These are phyloP conservation scores for Diplocarpon mali DNA, from an alignment of 2,329 filamentous ascomycete species.

Conservation along the genomic window DNA sequence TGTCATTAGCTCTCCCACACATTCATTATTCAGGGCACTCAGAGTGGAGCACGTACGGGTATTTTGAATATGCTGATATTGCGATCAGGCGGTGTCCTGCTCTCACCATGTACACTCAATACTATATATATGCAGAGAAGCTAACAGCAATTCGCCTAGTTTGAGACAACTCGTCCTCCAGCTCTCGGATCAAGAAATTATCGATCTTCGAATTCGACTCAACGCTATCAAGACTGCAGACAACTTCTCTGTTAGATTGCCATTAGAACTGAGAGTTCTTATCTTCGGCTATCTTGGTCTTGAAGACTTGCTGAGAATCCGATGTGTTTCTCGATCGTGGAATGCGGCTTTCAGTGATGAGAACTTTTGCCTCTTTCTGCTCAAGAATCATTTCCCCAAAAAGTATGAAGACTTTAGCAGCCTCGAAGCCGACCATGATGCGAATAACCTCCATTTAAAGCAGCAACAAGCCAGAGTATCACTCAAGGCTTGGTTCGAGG, in stretches of 20 bases:
- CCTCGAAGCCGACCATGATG: not conserved
- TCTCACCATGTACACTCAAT: too few relatives aligned
- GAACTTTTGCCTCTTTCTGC: slow-evolving; percentile 11
- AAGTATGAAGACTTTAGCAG: not conserved
- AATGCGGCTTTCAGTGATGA: slow-evolving; percentile 12
- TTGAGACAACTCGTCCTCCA: slow-evolving; percentile 11
- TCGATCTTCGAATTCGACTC: slow-evolving; percentile 11
- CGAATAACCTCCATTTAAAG: not conserved
- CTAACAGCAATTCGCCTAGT: slow-evolving; percentile 3
- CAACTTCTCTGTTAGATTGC: slow-evolving; percentile 5
- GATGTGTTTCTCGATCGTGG: slow-evolving; percentile 19
- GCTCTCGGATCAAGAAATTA: slow-evolving; percentile 12
- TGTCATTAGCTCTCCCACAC: not conserved
- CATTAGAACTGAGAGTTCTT: slow-evolving; percentile 14
- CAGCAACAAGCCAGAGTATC: not conserved
- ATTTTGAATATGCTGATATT: too few relatives aligned
- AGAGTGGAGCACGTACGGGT: too few relatives aligned
- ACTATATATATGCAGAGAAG: not conserved
- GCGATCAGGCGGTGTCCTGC: too few relatives aligned
- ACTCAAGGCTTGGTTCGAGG: slow-evolving; percentile 6
- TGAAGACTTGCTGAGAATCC: slow-evolving; percentile 17
- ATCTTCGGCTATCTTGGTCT: slow-evolving; percentile 16
- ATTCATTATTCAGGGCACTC: too few relatives aligned
- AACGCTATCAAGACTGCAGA: slow-evolving; percentile 1
- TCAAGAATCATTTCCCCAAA: slow-evolving; percentile 13